phyloP scores from a whole-genome alignment of 305 asterid genomes.

The Withania somnifera region DNA sequence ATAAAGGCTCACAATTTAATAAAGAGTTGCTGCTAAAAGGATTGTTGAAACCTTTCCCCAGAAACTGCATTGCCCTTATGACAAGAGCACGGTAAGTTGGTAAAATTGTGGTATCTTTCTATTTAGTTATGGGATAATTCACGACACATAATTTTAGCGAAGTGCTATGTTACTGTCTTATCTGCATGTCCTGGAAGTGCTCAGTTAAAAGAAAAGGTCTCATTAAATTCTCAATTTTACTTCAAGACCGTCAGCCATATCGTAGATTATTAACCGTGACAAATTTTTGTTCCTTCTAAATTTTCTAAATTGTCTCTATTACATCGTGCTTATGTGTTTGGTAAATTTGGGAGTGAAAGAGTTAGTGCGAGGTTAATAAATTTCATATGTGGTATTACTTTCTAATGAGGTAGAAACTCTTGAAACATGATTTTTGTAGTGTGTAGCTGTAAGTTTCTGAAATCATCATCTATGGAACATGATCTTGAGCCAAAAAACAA shows the following conservation, averaged over 20 bases:
- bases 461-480: neutral
- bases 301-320: neutral
- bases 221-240: neutral
- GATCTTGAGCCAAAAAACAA: neutral
- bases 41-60: conserved; percentile 79
- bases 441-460: neutral
- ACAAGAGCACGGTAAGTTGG: conserved; percentile 82
- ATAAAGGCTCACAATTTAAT: conserved; percentile 73
- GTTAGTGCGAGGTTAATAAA: neutral
- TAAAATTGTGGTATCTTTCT: neutral
- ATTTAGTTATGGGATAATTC: neutral
- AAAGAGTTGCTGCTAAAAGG: conserved; percentile 68
- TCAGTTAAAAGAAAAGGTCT: neutral
- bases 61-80: conserved; percentile 92
- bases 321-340: neutral
- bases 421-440: neutral
- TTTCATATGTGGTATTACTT: neutral
- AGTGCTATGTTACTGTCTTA: neutral
- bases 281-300: neutral
- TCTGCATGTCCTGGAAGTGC: neutral
- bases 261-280: neutral
- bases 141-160: neutral
- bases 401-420: neutral
- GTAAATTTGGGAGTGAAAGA: neutral
- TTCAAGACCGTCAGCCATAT: neutral